Percentiles rank a stretch among this genome's conserved stretches.
phyloP scores from a whole-genome alignment of 495 filamentous ascomycete species.

The Aspergillus panamensis region DNA sequence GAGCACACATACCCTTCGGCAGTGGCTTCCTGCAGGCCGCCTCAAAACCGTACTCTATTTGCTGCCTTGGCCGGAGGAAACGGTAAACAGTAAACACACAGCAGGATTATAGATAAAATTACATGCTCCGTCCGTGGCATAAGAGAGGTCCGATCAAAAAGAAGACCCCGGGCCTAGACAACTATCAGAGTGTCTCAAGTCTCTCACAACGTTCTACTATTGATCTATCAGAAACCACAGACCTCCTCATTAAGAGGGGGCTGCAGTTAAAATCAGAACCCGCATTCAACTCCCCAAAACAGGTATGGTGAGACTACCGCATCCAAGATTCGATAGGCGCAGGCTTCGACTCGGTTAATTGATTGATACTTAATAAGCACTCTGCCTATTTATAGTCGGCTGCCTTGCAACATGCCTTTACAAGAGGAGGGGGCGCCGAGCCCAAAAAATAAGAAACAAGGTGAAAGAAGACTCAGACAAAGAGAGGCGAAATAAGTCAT shows the following conservation, averaged over 20 bases:
- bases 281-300: slow-evolving; percentile 6
- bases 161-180: not conserved
- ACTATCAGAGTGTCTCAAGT: too few relatives aligned
- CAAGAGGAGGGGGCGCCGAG: not conserved
- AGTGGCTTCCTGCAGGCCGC: slow-evolving; percentile 53
- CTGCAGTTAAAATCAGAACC: not conserved
- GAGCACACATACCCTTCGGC: slow-evolving; percentile 67
- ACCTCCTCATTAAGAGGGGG: not conserved
- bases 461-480: slow-evolving; percentile 3
- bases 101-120: not conserved
- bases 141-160: slow-evolving; percentile 6
- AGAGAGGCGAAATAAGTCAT: slow-evolving; percentile 3
- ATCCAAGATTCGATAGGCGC: too few relatives aligned
- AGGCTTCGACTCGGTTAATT: too few relatives aligned
- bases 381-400: not conserved
- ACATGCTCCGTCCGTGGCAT: not conserved
- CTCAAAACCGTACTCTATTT: slow-evolving; percentile 31
- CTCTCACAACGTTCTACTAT: not conserved
- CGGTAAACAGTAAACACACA: not conserved
- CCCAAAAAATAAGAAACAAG: too few relatives aligned
- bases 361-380: slow-evolving; percentile 1
- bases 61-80: not conserved
- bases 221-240: slow-evolving; percentile 12
- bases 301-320: not conserved
- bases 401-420: not conserved